phyloP scores from a whole-genome alignment of 2,329 filamentous ascomycete species.

The Epichloe aotearoae region DNA sequence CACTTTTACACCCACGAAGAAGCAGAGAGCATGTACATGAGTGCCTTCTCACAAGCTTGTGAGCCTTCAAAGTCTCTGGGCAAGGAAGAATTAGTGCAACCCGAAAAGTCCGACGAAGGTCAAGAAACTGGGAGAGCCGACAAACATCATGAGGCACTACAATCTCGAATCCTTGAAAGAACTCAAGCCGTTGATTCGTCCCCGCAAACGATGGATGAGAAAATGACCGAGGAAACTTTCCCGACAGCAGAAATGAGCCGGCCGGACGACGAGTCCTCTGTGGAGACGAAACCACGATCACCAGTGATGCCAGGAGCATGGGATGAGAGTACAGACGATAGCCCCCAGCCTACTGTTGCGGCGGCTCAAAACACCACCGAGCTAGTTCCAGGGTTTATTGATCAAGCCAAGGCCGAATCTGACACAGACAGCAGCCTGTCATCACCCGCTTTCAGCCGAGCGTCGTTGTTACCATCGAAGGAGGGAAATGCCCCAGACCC shows the following conservation, averaged over 20 bases:
- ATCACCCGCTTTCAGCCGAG: constrained; percentile 16
- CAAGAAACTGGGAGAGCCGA: constrained; percentile 1
- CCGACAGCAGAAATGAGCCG: background rate
- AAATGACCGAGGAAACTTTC: too few species aligned
- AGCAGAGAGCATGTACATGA: constrained; percentile 81
- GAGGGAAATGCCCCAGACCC: background rate
- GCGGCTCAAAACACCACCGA: background rate
- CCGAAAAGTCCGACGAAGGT: background rate
- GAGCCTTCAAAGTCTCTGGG: constrained; percentile 4
- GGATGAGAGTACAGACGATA: constrained; percentile 20
- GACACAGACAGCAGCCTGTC: constrained; percentile 14
- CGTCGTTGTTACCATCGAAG: constrained; percentile 7
- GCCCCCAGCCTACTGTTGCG: background rate
- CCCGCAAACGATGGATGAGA: background rate
- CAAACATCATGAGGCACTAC: background rate
- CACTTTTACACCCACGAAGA: constrained; percentile 67
- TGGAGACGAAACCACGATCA: background rate
- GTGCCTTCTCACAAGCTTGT: constrained; percentile 43
- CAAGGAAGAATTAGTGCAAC: background rate
- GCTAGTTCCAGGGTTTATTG: background rate
- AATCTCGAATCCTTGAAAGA: background rate
- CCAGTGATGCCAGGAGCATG: constrained; percentile 38
- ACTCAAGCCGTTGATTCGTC: background rate
- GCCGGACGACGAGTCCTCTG: background rate
- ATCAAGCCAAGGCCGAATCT: background rate